phyloP scores from a whole-genome alignment of 345 rosid genomes.

The Dovyalis caffra region DNA sequence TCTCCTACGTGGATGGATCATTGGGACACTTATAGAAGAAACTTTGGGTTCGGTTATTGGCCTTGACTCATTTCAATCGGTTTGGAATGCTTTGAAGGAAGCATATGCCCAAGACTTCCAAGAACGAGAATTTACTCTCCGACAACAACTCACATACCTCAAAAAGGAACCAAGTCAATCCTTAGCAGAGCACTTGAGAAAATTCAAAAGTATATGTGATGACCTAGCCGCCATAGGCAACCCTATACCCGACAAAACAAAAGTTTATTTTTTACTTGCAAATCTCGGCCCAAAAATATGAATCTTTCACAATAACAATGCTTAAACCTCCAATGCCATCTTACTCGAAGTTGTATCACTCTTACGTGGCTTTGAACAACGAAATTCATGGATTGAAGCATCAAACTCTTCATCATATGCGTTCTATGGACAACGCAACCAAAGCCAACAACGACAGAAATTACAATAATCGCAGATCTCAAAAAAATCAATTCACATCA shows the following conservation, averaged over 20 bases:
- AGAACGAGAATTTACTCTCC: not conserved
- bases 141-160: too few relatives aligned
- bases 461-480: not conserved
- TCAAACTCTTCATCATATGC: not conserved
- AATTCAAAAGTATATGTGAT: not conserved
- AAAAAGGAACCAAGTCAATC: not conserved
- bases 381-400: not conserved
- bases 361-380: not conserved
- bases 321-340: constrained; percentile 1
- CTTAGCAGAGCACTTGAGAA: not conserved
- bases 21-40: not conserved
- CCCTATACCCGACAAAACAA: not conserved
- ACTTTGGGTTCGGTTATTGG: not conserved
- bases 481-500: not conserved
- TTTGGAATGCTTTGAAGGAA: not conserved
- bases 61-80: not conserved
- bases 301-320: not conserved
- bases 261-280: not conserved
- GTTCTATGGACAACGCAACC: not conserved
- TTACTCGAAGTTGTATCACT: not conserved
- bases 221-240: constrained; percentile 1
- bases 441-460: not conserved
- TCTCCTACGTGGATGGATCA: constrained; percentile 5
- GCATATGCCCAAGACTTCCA: not conserved
- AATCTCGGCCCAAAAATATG: not conserved